Conservation (phyloP, 768 basidiomycete genomes). For the Tulasnella sp. region DNA sequence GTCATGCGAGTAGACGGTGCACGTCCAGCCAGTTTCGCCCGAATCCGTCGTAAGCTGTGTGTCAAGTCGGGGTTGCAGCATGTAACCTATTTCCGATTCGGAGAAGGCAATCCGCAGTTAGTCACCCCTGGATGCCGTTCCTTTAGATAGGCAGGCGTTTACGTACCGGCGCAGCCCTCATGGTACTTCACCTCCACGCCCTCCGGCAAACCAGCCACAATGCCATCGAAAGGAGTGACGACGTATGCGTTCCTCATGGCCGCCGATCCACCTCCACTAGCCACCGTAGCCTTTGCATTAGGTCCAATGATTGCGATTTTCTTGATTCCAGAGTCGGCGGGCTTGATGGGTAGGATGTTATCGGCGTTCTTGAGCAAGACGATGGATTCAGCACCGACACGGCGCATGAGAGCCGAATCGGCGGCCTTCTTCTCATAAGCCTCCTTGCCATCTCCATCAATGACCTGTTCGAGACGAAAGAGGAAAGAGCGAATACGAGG, state of each 20-base stretch:
- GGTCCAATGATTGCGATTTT: slow-evolving; percentile 69
- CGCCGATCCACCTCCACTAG: slow-evolving; percentile 79
- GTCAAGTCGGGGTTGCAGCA: slow-evolving; percentile 69
- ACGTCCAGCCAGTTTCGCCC: slow-evolving; percentile 66
- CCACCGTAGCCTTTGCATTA: slow-evolving; percentile 64
- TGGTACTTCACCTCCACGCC: slow-evolving; percentile 58
- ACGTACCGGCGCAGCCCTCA: slow-evolving; percentile 66
- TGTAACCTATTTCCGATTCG: slow-evolving; percentile 52
- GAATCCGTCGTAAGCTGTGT: slow-evolving; percentile 55
- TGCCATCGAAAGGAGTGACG: slow-evolving; percentile 65
- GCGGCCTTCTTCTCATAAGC: slow-evolving; percentile 63
- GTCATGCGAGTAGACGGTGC: slow-evolving; percentile 64
- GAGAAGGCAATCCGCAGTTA: too few relatives aligned
- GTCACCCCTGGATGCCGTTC: too few relatives aligned
- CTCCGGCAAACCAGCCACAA: slow-evolving; percentile 54
- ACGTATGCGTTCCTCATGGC: slow-evolving; percentile 60
- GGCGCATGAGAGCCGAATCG: slow-evolving; percentile 60
- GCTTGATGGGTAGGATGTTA: slow-evolving; percentile 55
- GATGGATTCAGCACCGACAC: slow-evolving; percentile 57
- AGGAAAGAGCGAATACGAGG: slow-evolving; percentile 55
- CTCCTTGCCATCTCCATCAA: slow-evolving; percentile 62
- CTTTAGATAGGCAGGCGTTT: neutral
- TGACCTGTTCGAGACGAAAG: slow-evolving; percentile 42
- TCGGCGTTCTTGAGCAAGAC: slow-evolving; percentile 68
- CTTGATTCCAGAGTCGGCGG: slow-evolving; percentile 42